Percentiles rank a stretch among this genome's conserved stretches.
Evolutionary conservation across 371 early-diverging fungal genomes (phyloP).

Genomic region (Dinochytrium kinnereticum): DNA sequence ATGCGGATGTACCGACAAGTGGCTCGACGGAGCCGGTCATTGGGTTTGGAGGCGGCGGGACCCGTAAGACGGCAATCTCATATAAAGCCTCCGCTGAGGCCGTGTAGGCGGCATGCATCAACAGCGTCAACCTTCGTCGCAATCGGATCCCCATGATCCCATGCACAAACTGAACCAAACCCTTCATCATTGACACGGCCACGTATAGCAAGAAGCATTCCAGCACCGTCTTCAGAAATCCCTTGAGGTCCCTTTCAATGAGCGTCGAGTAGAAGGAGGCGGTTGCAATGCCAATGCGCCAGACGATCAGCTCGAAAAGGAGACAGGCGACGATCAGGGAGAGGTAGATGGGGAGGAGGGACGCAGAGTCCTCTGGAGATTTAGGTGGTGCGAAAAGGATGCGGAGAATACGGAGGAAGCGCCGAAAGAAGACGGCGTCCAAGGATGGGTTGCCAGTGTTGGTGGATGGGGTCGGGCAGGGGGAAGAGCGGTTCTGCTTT

Average conservation of each 20-base stretch:
- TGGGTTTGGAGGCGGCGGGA: background rate
- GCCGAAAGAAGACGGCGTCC: background rate
- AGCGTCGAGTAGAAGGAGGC: slow-evolving; percentile 76
- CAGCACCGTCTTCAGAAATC: slow-evolving; percentile 60
- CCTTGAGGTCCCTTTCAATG: slow-evolving; percentile 61
- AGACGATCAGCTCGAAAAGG: slow-evolving; percentile 66
- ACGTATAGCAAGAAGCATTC: slow-evolving; percentile 63
- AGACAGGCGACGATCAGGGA: slow-evolving; percentile 52
- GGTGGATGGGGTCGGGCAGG: background rate
- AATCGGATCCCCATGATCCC: slow-evolving; percentile 27
- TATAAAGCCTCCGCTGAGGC: slow-evolving; percentile 19
- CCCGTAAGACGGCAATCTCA: background rate
- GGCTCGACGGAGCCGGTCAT: too few relatives aligned
- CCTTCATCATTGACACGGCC: slow-evolving; percentile 13
- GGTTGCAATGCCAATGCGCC: slow-evolving; percentile 73
- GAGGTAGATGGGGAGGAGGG: slow-evolving; percentile 42
- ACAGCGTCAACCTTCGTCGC: slow-evolving; percentile 57
- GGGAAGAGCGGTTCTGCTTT: too few relatives aligned
- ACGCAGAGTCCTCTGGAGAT: background rate
- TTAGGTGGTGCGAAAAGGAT: background rate
- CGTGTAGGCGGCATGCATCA: slow-evolving; percentile 36
- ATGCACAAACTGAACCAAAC: slow-evolving; percentile 17
- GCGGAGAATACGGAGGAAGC: background rate
- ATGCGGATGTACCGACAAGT: too few relatives aligned
- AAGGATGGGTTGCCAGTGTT: background rate